Conservation (phyloP, 345 rosid genomes). For the Ceriops tagal region DNA sequence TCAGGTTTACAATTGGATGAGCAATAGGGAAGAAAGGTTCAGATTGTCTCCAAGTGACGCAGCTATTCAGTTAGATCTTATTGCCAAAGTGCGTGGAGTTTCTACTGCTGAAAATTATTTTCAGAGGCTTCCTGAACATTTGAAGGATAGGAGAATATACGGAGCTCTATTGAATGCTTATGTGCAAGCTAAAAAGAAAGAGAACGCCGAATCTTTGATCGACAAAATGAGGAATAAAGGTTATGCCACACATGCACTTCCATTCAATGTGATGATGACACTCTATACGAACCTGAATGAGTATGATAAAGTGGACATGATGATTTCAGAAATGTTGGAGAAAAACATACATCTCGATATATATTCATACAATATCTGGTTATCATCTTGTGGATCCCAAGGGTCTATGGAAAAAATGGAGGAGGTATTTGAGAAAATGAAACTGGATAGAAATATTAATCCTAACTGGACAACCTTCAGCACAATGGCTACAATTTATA, state of each 20-base stretch:
- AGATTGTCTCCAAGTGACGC: constrained; percentile 74
- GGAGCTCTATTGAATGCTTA: constrained; percentile 85
- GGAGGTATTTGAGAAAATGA: constrained; percentile 71
- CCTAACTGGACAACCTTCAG: constrained; percentile 94
- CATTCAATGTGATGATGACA: constrained; percentile 97
- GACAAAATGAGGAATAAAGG: constrained; percentile 64
- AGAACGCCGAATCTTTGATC: constrained; percentile 66
- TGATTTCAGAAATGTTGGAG: constrained; percentile 76
- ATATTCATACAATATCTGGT: constrained; percentile 92
- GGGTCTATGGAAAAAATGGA: constrained; percentile 76
- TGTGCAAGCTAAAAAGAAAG: constrained; percentile 52
- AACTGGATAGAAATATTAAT: constrained; percentile 43
- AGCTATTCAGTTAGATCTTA: constrained; percentile 87
- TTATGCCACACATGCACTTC: constrained; percentile 58
- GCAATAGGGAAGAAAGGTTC: constrained; percentile 62
- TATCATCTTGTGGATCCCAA: constrained; percentile 70
- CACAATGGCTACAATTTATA: constrained; percentile 88
- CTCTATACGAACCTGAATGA: constrained; percentile 81
- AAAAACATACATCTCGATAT: constrained; percentile 65
- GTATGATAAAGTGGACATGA: constrained; percentile 59
- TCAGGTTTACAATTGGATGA: constrained; percentile 96
- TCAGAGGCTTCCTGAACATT: constrained; percentile 42
- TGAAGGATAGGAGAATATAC: constrained; percentile 77
- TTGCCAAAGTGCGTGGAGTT: constrained; percentile 76
- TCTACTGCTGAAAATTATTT: constrained; percentile 68